These are phyloP conservation scores for Backusella macrospora DNA, from an alignment of 192 early-diverging fungal species.

Conservation along the genomic window DNA sequence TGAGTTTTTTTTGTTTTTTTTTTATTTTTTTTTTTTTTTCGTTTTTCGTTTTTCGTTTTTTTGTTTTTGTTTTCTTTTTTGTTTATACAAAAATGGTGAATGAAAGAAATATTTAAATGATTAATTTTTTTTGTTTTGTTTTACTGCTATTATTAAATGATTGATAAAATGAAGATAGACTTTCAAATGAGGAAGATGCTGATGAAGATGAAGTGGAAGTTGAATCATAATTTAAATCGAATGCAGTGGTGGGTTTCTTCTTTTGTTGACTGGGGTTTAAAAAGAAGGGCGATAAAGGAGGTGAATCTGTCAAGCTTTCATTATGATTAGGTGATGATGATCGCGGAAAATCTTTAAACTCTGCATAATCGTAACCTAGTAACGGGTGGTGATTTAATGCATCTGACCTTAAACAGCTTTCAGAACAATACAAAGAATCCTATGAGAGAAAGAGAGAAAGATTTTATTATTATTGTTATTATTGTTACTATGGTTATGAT, in stretches of 20 bases:
- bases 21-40: too few relatives aligned
- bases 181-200: conserved; percentile 14
- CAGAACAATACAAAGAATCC: conserved; percentile 43
- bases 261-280: conserved; percentile 3
- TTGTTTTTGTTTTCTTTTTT: too few relatives aligned
- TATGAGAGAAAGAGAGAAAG: neutral
- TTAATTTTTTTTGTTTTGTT: neutral
- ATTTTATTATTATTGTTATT: too few relatives aligned
- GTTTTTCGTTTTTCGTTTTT: too few relatives aligned
- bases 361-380: conserved; percentile 42
- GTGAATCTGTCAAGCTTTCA: conserved; percentile 8
- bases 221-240: neutral
- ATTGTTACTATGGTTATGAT: too few relatives aligned
- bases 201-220: conserved; percentile 2
- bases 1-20: neutral
- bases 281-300: conserved; percentile 14
- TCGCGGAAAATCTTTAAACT: conserved; percentile 41
- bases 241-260: neutral
- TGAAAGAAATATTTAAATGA: neutral
- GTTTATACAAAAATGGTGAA: too few relatives aligned
- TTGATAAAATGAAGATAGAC: neutral
- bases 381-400: conserved; percentile 39
- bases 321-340: conserved; percentile 16
- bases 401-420: conserved; percentile 35
- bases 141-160: neutral